Evolutionary conservation across 257 asterid species (phyloP), one percentile per base, ranked within the genome.

Genomic region (Nemophila menziesii): DNA sequence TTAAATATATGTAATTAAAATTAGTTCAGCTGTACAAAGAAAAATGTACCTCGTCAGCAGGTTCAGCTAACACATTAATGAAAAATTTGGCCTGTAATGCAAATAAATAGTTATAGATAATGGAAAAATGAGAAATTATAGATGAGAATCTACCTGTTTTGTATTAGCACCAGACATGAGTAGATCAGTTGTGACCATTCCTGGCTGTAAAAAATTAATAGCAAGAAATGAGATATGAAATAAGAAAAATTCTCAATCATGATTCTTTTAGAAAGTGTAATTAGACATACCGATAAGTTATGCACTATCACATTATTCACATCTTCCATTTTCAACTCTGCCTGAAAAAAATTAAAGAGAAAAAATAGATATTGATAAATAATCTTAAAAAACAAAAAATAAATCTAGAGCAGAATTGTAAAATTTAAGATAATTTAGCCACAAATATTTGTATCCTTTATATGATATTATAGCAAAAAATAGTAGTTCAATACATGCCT

Each of bases 121-220:
- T 13, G 19, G 44, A 26, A 27, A 24, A 11, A 16, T 8, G 33
- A 44, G 17, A 55, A 20, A 52, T 26, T 43, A 12, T 39, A n/a
- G 19, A 16, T 13, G 56, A 49, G 46, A 40, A 20, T 37, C 18
- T 40, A 70, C 97, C 92, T 87, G 97, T 78, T 87, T 83, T 22
- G 95, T 80, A 65, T 77, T 76, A 36, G 92, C 92, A 22, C 95
- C 97, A 16, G 93, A 75, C 97, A 87, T 77, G 59, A 87, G 93
- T 57, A 87, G 97, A 69, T 87, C 97, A 19, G 95, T 87, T 2
- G 97, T 87, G 21, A 87, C 97, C 97, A 87, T 87, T 53, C 97
- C 97, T 39, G 97, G 97, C 97, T 87, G 83, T 65, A 55, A 42
- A 59, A 27, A 26, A 59, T 11, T 16, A 24, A 41, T 36, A 14